Base-by-base conservation (phyloP, 371 early-diverging fungal species). In the Apophysomyces elegans region DNA sequence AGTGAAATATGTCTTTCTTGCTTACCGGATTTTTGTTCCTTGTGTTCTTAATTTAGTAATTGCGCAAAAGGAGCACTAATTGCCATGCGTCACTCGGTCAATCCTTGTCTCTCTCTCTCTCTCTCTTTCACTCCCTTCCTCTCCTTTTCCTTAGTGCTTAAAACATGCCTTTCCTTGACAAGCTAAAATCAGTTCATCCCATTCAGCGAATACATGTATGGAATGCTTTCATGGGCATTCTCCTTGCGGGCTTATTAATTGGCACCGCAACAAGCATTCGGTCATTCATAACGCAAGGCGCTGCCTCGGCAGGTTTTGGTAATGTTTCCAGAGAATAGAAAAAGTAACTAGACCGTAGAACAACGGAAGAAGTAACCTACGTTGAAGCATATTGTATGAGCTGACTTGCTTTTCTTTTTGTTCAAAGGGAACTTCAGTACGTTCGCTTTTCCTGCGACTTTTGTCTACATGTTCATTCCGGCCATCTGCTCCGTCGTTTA, bases 381-480 rank as follows among this genome's bases (percentile, higher is more conserved):
- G 35, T 13, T 32, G 9, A 56, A 12, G 37, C 13, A 44, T 16
- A 0, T 60, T 44, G 39, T 12, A 47, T 61, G 46, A 13, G 36
- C n/a, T 26, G 32, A 26, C 32, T 26, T 26, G 32, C 32, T 26
- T 26, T 26, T 26, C 2, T 26, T 26, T 26, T 26, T 26, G 32
- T 26, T 26, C 32, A 26, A 4, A 68, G 80, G 80, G 36, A 78
- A 72, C 41, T 80, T 70, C 58, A 71, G 62, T 60, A 66, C 70
- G 21, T 80, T 80, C 64, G 76, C 74, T 1, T 80, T 74, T 56
- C 80, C 80, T 35, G 75, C 80, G 11, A 77, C 78, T 1, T 76
- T 64, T 71, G 81, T 80, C 8, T 80, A 74, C 57, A 78, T 80
- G 78, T 59, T 80, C 21, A 76, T 80, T 18, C 76, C 81, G 0